A percentile compares a stretch with the other conserved stretches of the same genome.
Conservation (phyloP, 2,329 filamentous ascomycete genomes). For the Ophiostoma populinum region DNA sequence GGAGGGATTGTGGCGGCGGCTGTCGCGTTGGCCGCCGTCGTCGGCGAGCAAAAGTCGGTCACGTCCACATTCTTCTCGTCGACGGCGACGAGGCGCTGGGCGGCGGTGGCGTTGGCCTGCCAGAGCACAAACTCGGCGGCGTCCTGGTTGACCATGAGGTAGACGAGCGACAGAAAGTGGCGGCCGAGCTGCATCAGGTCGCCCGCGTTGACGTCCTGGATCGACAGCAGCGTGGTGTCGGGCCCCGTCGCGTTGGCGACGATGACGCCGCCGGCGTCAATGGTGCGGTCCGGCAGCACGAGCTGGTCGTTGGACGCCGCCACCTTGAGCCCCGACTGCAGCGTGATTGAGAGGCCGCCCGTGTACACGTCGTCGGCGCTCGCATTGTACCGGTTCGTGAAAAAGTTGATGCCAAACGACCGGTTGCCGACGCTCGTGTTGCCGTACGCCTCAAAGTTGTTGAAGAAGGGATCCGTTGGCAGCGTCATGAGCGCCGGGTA, state of each 20-base stretch:
- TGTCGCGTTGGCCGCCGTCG: no score
- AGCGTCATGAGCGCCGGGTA: conserved; percentile 11
- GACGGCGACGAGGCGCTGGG: conserved; percentile 8
- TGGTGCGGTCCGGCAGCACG: conserved; percentile 13
- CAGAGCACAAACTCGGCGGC: conserved; percentile 11
- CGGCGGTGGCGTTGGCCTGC: conserved; percentile 7
- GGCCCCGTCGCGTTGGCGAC: conserved; percentile 8
- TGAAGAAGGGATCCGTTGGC: conserved; percentile 12
- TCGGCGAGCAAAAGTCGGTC: no score
- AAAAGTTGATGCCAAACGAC: conserved; percentile 5
- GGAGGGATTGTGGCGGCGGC: no score
- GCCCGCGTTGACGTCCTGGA: conserved; percentile 12
- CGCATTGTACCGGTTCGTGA: neutral
- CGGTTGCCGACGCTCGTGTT: conserved; percentile 4
- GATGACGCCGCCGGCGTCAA: neutral
- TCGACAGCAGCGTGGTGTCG: conserved; percentile 13
- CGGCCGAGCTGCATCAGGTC: conserved; percentile 15
- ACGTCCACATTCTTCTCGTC: conserved; percentile 2
- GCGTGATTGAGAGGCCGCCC: conserved; percentile 10
- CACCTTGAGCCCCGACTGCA: conserved; percentile 9
- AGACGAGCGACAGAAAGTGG: conserved; percentile 17
- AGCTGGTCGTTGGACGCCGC: conserved; percentile 17
- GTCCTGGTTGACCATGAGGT: conserved; percentile 17
- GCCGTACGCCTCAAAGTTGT: conserved; percentile 3
- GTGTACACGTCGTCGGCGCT: neutral